Conservation (phyloP, 2,329 filamentous ascomycete species). For the Westerdykella ornata region DNA sequence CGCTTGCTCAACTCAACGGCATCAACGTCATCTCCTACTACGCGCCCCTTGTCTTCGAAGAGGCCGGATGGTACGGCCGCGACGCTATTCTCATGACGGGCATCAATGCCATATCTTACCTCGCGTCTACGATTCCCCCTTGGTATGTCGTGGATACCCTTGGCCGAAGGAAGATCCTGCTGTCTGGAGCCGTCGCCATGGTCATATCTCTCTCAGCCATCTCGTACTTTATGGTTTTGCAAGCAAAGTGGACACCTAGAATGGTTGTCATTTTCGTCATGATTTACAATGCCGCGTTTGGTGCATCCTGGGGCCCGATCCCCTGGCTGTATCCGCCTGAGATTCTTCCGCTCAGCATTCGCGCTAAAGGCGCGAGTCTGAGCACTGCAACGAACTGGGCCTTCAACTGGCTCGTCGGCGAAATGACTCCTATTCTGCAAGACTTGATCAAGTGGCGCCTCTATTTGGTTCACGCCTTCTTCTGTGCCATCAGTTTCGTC, state of each 20-base stretch:
- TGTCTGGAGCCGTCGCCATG: slow-evolving; percentile 88
- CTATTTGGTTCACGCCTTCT: slow-evolving; percentile 93
- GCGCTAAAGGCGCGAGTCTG: slow-evolving; percentile 92
- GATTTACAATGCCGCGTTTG: slow-evolving; percentile 97
- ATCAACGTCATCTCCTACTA: slow-evolving; percentile 99
- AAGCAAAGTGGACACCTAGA: slow-evolving; percentile 68
- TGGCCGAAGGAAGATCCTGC: slow-evolving; percentile 80
- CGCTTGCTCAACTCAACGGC: slow-evolving; percentile 90
- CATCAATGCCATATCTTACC: slow-evolving; percentile 86
- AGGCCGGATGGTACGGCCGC: slow-evolving; percentile 89
- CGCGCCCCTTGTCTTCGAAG: slow-evolving; percentile 91
- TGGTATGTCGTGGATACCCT: slow-evolving; percentile 96
- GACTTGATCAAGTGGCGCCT: slow-evolving; percentile 88
- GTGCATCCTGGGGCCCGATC: slow-evolving; percentile 95
- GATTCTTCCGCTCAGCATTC: slow-evolving; percentile 91
- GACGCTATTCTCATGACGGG: slow-evolving; percentile 94
- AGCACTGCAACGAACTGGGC: slow-evolving; percentile 98
- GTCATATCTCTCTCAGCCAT: slow-evolving; percentile 78
- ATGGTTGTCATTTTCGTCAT: slow-evolving; percentile 93
- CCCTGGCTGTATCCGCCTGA: slow-evolving; percentile 99
- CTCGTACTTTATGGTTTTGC: slow-evolving; percentile 90
- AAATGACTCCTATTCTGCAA: slow-evolving; percentile 89
- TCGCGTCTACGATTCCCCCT: slow-evolving; percentile 85
- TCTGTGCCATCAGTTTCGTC: slow-evolving; percentile 90
- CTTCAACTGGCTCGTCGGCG: slow-evolving; percentile 95